phyloP scores from a whole-genome alignment of 139 green algal species.

The Chlorella vulgaris region DNA sequence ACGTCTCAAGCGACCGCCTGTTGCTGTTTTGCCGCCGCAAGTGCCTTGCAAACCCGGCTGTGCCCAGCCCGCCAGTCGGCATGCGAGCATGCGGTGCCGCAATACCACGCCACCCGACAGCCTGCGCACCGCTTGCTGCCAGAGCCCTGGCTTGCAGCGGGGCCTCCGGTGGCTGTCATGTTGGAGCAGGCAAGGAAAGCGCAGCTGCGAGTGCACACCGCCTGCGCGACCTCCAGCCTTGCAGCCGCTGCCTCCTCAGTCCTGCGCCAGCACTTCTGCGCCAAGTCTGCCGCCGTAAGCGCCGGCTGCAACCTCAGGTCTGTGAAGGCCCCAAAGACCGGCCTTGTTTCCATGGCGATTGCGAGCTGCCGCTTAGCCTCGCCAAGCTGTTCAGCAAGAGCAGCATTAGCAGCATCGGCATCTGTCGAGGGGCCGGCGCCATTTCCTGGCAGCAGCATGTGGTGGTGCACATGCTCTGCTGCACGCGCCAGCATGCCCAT shows the following conservation, averaged over 20 bases:
- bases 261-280: neutral
- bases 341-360: too few species aligned
- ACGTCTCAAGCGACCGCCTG: too few species aligned
- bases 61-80: neutral
- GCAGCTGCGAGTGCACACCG: neutral
- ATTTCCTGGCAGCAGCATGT: too few species aligned
- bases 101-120: neutral
- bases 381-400: too few species aligned
- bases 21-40: neutral
- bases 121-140: constrained; percentile 1
- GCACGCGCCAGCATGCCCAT: too few species aligned
- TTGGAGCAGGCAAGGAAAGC: constrained; percentile 1
- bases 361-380: too few species aligned
- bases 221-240: neutral
- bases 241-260: neutral
- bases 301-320: neutral
- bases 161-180: neutral
- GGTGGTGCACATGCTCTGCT: too few species aligned
- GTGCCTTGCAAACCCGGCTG: neutral
- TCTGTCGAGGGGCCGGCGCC: too few species aligned
- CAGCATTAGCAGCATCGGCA: too few species aligned
- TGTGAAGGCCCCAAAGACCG: too few species aligned
- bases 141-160: neutral
- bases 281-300: neutral
- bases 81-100: neutral